Base-by-base conservation (phyloP, 139 green algal genomes). In the Mesostigma viride region DNA sequence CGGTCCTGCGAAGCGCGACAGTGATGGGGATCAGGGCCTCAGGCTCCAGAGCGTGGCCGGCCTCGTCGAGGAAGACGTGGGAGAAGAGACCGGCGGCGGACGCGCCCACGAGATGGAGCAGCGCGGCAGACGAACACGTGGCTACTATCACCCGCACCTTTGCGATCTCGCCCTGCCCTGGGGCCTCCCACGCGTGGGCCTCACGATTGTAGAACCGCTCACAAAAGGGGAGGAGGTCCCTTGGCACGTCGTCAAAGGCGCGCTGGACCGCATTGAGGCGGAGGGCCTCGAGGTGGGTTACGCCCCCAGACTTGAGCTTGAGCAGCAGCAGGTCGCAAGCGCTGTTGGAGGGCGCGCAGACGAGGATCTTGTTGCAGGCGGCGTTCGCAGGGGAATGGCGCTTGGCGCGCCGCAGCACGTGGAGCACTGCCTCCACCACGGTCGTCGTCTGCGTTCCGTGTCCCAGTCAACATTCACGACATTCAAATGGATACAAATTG, bases 51-150 rank as follows among this genome's bases (percentile, higher is more conserved):
- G 70, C 67, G 14, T 76, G 70, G 36, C 70, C 70, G 3, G 70
- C 70, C 34, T 76, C 70, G 70, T 76, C 70, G 1, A 76, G 22
- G 33, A 76, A 45, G 28, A 76, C 81, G 36, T 90, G 77, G 1
- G 58, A 77, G 69, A 86, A 91, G 1, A 76, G 26, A 3, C 64
- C 40, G 31, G 35, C 20, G 14, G 63, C 11, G n/a, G n/a, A n/a
- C n/a, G n/a, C n/a, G n/a, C n/a, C n/a, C n/a, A n/a, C n/a, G n/a
- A n/a, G n/a, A 17, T n/a, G 22, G 20, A 3, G 1, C 8, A 14
- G 14, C 46, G 62, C 2, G 31, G 63, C 36, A 31, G 63, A 69
- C 30, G 14, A 45, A 36, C 63, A 69, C 17, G 63, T 69, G 46
- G 48, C 20, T 17, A 62, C 31, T 6, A 69, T 40, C 20, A 63